Conservation (phyloP, 75 land plant species). For the Cunninghamia lanceolata region DNA sequence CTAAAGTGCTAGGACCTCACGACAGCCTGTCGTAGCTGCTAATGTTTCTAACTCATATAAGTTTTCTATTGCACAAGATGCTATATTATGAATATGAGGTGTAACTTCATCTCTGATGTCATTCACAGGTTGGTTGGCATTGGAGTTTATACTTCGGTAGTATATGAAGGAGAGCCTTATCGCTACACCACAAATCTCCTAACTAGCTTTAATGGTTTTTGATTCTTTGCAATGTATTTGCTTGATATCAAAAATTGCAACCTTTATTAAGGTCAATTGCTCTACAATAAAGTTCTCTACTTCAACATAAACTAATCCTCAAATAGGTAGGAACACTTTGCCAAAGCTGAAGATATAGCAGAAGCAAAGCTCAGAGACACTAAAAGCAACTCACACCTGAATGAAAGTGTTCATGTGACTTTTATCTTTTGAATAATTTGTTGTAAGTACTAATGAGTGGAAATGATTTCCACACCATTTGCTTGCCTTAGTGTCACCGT, state of each 20-base stretch:
- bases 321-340: slow-evolving; percentile 27
- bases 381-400: slow-evolving; percentile 23
- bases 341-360: slow-evolving; percentile 20
- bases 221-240: slow-evolving; percentile 21
- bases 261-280: slow-evolving; percentile 44
- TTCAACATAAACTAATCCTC: slow-evolving; percentile 26
- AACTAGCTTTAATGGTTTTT: slow-evolving; percentile 49
- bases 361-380: slow-evolving; percentile 42
- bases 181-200: slow-evolving; percentile 47
- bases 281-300: slow-evolving; percentile 53
- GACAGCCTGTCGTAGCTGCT: too few relatives aligned
- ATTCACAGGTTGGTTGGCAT: background rate
- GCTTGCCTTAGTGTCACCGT: too few relatives aligned
- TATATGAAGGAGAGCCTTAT: slow-evolving; percentile 43
- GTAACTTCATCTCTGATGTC: slow-evolving; percentile 12
- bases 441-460: background rate
- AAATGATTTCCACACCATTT: slow-evolving; percentile 10
- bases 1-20: too few relatives aligned
- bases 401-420: background rate
- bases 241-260: slow-evolving; percentile 43
- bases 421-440: background rate
- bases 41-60: slow-evolving; percentile 65
- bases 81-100: slow-evolving; percentile 34
- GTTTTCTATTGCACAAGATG: slow-evolving; percentile 35
- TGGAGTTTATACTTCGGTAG: slow-evolving; percentile 25